Base-by-base conservation (phyloP, 164 flowering plant genomes). In the Cinnamomum chago region DNA sequence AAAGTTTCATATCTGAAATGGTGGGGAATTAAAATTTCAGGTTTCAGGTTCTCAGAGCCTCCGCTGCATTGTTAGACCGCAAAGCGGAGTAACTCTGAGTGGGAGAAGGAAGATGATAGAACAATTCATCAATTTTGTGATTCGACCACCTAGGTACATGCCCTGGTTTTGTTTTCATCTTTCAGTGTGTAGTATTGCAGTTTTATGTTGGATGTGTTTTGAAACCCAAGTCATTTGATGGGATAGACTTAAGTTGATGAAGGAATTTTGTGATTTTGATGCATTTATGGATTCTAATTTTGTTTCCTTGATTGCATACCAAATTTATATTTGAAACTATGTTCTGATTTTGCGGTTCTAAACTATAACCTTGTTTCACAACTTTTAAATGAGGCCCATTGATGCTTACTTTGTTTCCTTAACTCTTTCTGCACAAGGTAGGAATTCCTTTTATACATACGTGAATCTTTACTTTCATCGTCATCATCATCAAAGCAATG, bases 101-200 rank as follows among this genome's bases (percentile, higher is more conserved):
- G n/a, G 14, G 62, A 30, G 5, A 65, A 81, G 67, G 81, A 80
- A 78, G 80, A 91, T 94, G 96, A 92, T 95, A 64, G 97, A 95
- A 33, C 98, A 92, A 76, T 95, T 95, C 83, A 86, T 92, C 84
- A 92, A 91, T 81, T 95, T 92, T 71, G 97, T 95, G 50, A 95
- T 95, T 79, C 90, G 98, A 33, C 98, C 98, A 72, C 98, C 98
- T 73, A 86, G 98, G 98, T 90, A 85, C 52, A 13, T 47, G 23
- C 35, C 11, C 68, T 1, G 30, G 50, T 1, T 25, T 47, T 40
- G 18, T 35, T 30, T 25, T 5, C 6, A 51, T 20, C 25, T 50
- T 74, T 33, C 65, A 23, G 27, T 55, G 67, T 60, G 35, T 40
- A 1, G 20, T 50, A 15, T 20, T 14, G 40, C 23, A 4, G 5